Evolutionary conservation across 2,329 filamentous ascomycete genomes (phyloP).

Genomic region (Salinomyces thailandicus): DNA sequence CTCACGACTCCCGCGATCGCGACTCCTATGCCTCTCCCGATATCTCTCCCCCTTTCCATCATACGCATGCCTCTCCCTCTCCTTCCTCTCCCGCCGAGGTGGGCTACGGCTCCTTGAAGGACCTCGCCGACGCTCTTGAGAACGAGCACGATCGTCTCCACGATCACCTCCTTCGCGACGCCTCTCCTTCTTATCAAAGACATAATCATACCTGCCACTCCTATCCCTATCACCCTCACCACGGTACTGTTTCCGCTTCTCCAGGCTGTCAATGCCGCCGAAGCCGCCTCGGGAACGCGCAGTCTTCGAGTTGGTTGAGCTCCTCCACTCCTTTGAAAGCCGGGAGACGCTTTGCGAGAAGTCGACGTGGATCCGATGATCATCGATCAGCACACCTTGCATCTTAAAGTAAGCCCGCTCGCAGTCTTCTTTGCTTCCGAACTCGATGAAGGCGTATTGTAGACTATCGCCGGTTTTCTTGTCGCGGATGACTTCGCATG

Average conservation of each 20-base stretch:
- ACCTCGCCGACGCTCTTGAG: slow-evolving; percentile 10
- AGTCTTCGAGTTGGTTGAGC: slow-evolving; percentile 72
- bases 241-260: slow-evolving; percentile 84
- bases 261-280: slow-evolving; percentile 76
- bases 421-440: slow-evolving; percentile 82
- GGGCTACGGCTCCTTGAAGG: slow-evolving; percentile 10
- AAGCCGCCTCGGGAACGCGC: slow-evolving; percentile 62
- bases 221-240: slow-evolving; percentile 34
- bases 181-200: slow-evolving; percentile 57
- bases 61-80: slow-evolving; percentile 8
- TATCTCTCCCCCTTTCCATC: slow-evolving; percentile 5
- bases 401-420: slow-evolving; percentile 98
- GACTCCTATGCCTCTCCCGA: slow-evolving; percentile 3
- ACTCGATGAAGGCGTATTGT: slow-evolving; percentile 97
- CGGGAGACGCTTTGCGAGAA: slow-evolving; percentile 91
- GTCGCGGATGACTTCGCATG: slow-evolving; percentile 92
- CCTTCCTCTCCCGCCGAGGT: slow-evolving; percentile 3
- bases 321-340: slow-evolving; percentile 81
- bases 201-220: slow-evolving; percentile 59
- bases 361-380: slow-evolving; percentile 94
- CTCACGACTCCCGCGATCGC: background rate
- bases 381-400: slow-evolving; percentile 93
- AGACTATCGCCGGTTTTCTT: slow-evolving; percentile 88
- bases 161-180: slow-evolving; percentile 9
- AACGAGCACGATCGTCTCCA: slow-evolving; percentile 10